Base-by-base conservation (phyloP, 768 basidiomycete species). In the Exidia glandulosa region DNA sequence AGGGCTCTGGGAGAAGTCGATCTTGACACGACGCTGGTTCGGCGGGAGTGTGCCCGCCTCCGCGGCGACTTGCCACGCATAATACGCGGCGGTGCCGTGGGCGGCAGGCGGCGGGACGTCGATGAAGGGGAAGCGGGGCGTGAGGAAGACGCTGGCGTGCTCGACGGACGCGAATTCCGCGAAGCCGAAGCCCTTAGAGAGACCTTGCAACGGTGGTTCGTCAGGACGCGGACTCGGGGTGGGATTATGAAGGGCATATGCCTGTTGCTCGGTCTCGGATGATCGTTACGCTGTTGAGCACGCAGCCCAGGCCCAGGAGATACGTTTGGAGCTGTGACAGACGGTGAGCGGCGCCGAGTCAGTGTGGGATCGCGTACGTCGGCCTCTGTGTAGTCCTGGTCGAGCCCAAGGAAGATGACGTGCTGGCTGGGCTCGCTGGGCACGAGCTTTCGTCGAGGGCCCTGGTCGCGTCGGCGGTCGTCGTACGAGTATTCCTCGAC, bases 201-300 rank as follows among this genome's bases (percentile, higher is more conserved):
- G 75, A 85, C 91, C 91, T 93, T 85, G 73, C 75, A 83, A 82
- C 74, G 76, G 67, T 69, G 73, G 68, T 76, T 85, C 72, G 86
- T 89, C 76, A 91, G 89, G 86, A 83, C 76, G 78, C 77, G 81
- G 76, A 78, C 75, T 75, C n/a, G 74, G 76, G 14, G 50, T 25
- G 75, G 74, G 81, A 71, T 85, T 84, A 84, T 80, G 82, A 87
- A 87, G 76, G 86, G 84, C 81, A 89, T 88, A 82, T 86, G 86
- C 94, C 94, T 82, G 95, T 87, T 82, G 84, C 81, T 84, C 89
- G 89, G 72, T 97, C 95, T 79, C 90, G 86, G 72, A 97, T 94
- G 66, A 98, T 94, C 67, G 93, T 97, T 68, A 90, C 88, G 61
- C 87, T 87, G 75, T 91, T 88, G 67, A 90, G 77, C 70, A 76